These are phyloP conservation scores for Conticribra weissflogii DNA, from an alignment of 108 stramenopile species.

Conservation along the genomic window DNA sequence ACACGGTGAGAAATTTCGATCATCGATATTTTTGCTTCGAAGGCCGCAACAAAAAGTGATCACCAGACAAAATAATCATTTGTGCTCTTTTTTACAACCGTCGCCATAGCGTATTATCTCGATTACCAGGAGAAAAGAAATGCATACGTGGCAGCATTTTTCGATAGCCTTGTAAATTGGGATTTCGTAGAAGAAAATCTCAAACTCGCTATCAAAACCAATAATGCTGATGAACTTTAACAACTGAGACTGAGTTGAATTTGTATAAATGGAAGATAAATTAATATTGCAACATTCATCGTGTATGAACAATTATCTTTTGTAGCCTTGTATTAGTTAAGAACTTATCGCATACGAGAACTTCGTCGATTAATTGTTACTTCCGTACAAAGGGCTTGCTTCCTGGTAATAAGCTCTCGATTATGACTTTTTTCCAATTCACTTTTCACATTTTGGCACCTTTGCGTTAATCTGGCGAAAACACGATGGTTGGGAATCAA, in stretches of 20 bases:
- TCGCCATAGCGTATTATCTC: conserved; percentile 65
- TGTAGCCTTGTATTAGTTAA: no score
- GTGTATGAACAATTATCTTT: no score
- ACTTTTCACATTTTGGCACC: conserved; percentile 81
- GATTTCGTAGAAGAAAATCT: conserved; percentile 54
- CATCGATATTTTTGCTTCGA: no score
- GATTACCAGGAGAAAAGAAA: conserved; percentile 83
- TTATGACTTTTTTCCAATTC: conserved; percentile 75
- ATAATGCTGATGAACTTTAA: not conserved
- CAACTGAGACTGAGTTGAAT: not conserved
- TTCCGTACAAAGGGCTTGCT: not conserved
- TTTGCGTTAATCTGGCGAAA: conserved; percentile 54
- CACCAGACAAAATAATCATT: no score
- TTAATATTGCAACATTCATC: no score
- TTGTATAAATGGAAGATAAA: no score
- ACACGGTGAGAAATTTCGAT: conserved; percentile 43
- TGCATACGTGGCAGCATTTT: conserved; percentile 76
- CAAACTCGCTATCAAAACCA: conserved; percentile 25
- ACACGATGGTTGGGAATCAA: not conserved
- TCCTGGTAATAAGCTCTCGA: conserved; percentile 64
- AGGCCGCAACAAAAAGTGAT: no score
- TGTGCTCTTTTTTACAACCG: not conserved
- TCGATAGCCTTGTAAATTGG: conserved; percentile 70
- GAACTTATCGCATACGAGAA: conserved; percentile 4
- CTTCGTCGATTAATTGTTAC: conserved; percentile 4